phyloP scores from a whole-genome alignment of 495 filamentous ascomycete genomes.

The Penicillium crystallinum region DNA sequence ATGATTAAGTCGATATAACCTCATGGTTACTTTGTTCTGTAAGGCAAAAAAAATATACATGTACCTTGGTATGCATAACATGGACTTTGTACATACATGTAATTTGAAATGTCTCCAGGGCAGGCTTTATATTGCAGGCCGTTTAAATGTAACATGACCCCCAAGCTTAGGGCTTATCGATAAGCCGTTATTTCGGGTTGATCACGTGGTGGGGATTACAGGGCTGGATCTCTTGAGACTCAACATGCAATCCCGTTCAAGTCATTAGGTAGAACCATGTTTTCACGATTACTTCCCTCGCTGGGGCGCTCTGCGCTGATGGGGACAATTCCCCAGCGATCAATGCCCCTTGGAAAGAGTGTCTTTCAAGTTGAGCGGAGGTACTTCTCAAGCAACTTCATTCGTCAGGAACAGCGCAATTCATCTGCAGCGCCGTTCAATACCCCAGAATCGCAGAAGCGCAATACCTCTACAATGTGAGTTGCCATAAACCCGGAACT shows the following conservation, averaged over 20 bases:
- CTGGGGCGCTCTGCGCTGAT: slow-evolving; percentile 20
- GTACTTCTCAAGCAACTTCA: slow-evolving; percentile 36
- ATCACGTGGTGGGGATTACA: slow-evolving; percentile 16
- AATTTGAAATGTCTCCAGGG: not conserved
- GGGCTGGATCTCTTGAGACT: slow-evolving; percentile 3
- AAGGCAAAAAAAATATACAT: too few relatives aligned
- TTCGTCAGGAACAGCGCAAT: slow-evolving; percentile 24
- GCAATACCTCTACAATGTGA: slow-evolving; percentile 44
- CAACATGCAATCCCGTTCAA: slow-evolving; percentile 10
- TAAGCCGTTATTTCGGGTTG: not conserved
- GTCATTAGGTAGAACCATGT: slow-evolving; percentile 29
- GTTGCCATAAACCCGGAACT: not conserved
- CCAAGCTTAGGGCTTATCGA: slow-evolving; percentile 13
- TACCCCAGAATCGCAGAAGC: slow-evolving; percentile 37
- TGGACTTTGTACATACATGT: too few relatives aligned
- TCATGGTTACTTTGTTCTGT: too few relatives aligned
- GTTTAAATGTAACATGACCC: slow-evolving; percentile 3
- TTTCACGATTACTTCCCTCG: slow-evolving; percentile 26
- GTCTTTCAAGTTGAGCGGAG: slow-evolving; percentile 25
- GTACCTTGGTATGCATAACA: too few relatives aligned
- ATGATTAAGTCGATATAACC: too few relatives aligned
- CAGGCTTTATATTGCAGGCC: not conserved
- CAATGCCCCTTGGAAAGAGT: slow-evolving; percentile 11
- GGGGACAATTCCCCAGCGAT: slow-evolving; percentile 12
- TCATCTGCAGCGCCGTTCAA: slow-evolving; percentile 34